Base-by-base conservation (phyloP, 768 basidiomycete genomes). In the Chalciporus chontae region DNA sequence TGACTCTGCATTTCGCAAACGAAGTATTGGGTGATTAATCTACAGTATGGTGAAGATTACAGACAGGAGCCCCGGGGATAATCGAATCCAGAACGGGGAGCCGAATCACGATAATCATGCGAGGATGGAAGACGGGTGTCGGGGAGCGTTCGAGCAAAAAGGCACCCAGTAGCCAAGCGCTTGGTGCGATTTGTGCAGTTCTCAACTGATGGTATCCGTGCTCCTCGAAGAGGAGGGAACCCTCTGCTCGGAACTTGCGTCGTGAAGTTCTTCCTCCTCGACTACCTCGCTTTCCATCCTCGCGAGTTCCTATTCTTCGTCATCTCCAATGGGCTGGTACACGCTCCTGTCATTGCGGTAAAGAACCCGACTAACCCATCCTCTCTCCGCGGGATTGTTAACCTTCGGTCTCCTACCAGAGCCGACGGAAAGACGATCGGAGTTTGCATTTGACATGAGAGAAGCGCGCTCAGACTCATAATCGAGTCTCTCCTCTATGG, bases 391-490 rank as follows among this genome's bases (percentile, higher is more conserved):
- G 50, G 58, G 45, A 23, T 56, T 60, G 15, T 46, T 58, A 17
- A 43, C 51, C 39, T 59, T 61, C 36, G 60, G 56, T 38, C 64
- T 62, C 31, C 61, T 54, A 29, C 50, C 45, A 40, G 69, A 59
- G 34, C 57, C 58, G 34, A 71, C 68, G 36, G 71, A 68, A 51
- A 69, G 62, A 51, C 71, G 67, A 51, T 69, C 66, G n/a, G 73
- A 74, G 21, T 61, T 66, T 27, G 55, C 53, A 52, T 56, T 64
- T 37, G 75, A 64, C 55, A 81, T 70, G 7, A 85, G 72, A 4
- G 83, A 85, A 15, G 79, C 75, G 23, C 77, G 73, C 59, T 80
- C 77, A 5, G 83, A 83, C 50, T 83, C 83, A 51, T 88, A 81
- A 55, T 88, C 85, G 21, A 81, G 62, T 47, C 74, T 72, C 65